Evolutionary conservation across 306 rosid species (phyloP).

Genomic region (Sindora glabra): DNA sequence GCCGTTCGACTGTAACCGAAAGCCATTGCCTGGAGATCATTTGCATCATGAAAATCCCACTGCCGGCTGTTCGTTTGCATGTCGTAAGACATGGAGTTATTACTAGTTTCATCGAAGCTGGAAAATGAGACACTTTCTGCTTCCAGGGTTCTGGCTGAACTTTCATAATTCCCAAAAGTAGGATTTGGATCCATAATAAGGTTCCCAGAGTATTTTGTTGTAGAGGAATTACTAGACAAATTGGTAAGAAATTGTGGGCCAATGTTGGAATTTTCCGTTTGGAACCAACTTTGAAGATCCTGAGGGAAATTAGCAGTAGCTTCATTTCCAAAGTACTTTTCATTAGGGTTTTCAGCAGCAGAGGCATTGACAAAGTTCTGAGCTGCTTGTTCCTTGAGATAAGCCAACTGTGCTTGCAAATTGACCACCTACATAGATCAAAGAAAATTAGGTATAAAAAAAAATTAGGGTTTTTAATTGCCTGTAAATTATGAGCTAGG

Average conservation of each 20-base stretch:
- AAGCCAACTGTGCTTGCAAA: conserved; percentile 82
- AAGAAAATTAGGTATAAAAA: neutral
- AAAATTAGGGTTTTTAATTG: conserved; percentile 22
- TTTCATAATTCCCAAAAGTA: conserved; percentile 37
- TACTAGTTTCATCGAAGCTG: conserved; percentile 61
- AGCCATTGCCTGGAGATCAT: conserved; percentile 65
- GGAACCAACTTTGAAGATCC: conserved; percentile 56
- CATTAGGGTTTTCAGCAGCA: conserved; percentile 46
- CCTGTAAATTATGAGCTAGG: too few relatives aligned
- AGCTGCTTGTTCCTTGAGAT: conserved; percentile 68
- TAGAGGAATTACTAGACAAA: conserved; percentile 17
- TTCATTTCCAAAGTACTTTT: too few relatives aligned
- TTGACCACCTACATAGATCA: conserved; percentile 57
- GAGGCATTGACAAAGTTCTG: conserved; percentile 44
- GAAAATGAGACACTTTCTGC: conserved; percentile 57
- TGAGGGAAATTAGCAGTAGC: conserved; percentile 25
- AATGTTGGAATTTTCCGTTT: conserved; percentile 29
- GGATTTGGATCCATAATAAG: conserved; percentile 34
- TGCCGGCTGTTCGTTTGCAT: conserved; percentile 38
- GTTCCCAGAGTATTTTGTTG: conserved; percentile 31
- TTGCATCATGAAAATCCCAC: conserved; percentile 46
- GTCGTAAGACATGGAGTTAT: conserved; percentile 53
- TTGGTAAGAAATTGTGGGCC: conserved; percentile 34
- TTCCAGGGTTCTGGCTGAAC: conserved; percentile 36
- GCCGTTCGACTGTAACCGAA: conserved; percentile 44